Conservation (phyloP, 192 early-diverging fungal genomes). For the Mortierella hygrophila region DNA sequence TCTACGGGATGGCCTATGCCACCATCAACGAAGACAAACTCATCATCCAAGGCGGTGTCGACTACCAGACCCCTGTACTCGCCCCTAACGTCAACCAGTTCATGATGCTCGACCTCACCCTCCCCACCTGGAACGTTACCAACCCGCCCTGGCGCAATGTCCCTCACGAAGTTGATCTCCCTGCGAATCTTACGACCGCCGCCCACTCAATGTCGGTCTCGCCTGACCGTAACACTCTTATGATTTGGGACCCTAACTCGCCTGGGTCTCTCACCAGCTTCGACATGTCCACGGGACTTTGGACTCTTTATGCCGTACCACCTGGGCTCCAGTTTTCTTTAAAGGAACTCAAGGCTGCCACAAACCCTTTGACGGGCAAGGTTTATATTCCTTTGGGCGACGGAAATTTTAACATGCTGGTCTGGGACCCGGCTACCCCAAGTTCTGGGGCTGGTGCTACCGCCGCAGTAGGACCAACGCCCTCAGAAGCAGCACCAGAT, state of each 20-base stretch:
- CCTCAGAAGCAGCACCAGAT: too few species aligned
- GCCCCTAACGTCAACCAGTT: background rate
- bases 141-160: background rate
- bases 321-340: background rate
- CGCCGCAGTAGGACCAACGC: too few species aligned
- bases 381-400: constrained; percentile 10
- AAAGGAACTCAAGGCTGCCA: background rate
- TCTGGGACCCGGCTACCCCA: background rate
- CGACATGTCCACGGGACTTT: background rate
- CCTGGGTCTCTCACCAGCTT: background rate
- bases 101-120: background rate
- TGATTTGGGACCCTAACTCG: background rate
- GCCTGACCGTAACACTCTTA: background rate
- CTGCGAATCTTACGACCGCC: background rate
- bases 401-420: background rate
- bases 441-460: too few species aligned
- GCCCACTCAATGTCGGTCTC: background rate
- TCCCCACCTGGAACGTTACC: background rate
- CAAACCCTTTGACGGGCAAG: background rate
- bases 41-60: background rate
- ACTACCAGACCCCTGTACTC: background rate
- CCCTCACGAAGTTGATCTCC: background rate
- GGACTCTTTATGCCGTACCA: background rate
- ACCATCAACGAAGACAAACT: background rate
- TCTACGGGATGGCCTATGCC: background rate